Conservation (phyloP, 2,329 filamentous ascomycete species). For the Fusarium burgessii region DNA sequence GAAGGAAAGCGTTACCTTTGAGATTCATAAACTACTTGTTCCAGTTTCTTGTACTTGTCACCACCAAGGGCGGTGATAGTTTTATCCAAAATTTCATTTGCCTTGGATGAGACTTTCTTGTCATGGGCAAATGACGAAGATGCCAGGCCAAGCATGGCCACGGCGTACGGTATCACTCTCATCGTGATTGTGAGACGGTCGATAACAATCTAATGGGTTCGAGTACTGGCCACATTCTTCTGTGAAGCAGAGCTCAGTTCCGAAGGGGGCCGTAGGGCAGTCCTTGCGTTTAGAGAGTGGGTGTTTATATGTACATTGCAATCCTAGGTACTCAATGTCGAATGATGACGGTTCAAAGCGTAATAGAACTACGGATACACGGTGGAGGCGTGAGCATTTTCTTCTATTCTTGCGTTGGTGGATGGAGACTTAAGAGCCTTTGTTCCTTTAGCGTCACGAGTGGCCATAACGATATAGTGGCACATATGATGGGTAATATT, state of each 20-base stretch:
- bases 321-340: neutral
- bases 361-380: neutral
- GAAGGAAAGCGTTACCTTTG: neutral
- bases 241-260: neutral
- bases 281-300: rapidly evolving
- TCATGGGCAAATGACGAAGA: rapidly evolving
- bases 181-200: neutral
- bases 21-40: neutral
- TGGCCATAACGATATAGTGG: neutral
- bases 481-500: too few species aligned
- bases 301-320: rapidly evolving
- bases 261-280: rapidly evolving
- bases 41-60: neutral
- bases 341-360: neutral
- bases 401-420: too few species aligned
- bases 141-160: rapidly evolving
- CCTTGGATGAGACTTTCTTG: rapidly evolving
- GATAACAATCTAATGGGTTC: neutral
- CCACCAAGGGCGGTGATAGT: neutral
- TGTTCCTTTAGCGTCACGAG: neutral
- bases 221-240: neutral
- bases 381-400: too few species aligned
- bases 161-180: rapidly evolving
- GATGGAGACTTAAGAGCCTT: too few species aligned
- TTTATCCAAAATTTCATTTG: neutral